Evolutionary conservation across 352 stramenopile genomes (phyloP).

Genomic region (Globisporangium polare): DNA sequence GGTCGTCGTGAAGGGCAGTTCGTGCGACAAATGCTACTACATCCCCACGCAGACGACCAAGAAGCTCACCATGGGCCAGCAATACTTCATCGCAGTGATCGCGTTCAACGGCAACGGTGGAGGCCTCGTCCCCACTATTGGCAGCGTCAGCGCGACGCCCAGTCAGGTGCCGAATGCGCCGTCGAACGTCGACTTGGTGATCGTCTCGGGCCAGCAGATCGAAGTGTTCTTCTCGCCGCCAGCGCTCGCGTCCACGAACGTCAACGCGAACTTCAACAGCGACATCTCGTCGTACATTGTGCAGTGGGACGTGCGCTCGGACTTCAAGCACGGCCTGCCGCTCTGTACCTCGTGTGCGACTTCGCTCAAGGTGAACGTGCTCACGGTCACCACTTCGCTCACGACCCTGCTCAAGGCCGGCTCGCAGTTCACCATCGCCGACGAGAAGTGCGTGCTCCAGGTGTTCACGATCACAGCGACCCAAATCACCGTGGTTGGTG

Average conservation of each 20-base stretch:
- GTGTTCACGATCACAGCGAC: constrained; percentile 21
- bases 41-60: constrained; percentile 51
- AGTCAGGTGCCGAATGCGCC: constrained; percentile 85
- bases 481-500: constrained; percentile 24
- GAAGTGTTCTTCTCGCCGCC: constrained; percentile 90
- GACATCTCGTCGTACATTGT: constrained; percentile 88
- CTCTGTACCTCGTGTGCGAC: constrained; percentile 47
- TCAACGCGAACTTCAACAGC: constrained; percentile 69
- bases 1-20: constrained; percentile 34
- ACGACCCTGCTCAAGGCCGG: constrained; percentile 21
- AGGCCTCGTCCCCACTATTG: constrained; percentile 33
- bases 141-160: constrained; percentile 43
- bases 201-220: constrained; percentile 87
- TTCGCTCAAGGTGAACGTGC: constrained; percentile 29
- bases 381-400: constrained; percentile 38
- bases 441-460: constrained; percentile 47
- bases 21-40: constrained; percentile 70
- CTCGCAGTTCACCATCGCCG: constrained; percentile 49
- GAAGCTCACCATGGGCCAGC: constrained; percentile 50
- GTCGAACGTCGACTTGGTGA: constrained; percentile 80
- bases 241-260: constrained; percentile 35
- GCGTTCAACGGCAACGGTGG: constrained; percentile 76
- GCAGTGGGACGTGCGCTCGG: constrained; percentile 77
- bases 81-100: constrained; percentile 78
- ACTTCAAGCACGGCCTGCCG: constrained; percentile 63